These are phyloP conservation scores for Coriaria nepalensis DNA, from an alignment of 306 rosid species.

Conservation along the genomic window DNA sequence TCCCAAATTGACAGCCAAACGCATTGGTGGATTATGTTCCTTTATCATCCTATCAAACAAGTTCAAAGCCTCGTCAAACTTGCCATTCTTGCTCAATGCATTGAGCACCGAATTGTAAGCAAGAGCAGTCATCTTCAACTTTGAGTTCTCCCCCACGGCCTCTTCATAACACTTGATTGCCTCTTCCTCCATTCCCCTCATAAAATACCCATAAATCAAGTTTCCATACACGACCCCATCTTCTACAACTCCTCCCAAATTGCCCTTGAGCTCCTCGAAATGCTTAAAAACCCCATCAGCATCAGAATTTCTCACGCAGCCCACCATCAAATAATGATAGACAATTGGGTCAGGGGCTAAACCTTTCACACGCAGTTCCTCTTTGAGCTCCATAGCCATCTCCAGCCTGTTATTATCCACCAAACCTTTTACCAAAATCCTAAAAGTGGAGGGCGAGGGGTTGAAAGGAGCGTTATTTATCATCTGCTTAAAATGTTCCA, in stretches of 20 bases:
- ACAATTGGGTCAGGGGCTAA: slow-evolving; percentile 50
- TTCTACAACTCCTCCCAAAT: slow-evolving; percentile 47
- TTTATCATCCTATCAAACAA: slow-evolving; percentile 58
- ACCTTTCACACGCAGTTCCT: slow-evolving; percentile 52
- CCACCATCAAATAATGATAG: slow-evolving; percentile 73
- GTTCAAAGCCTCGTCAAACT: slow-evolving; percentile 55
- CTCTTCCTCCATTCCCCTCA: slow-evolving; percentile 72
- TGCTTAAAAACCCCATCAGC: slow-evolving; percentile 46
- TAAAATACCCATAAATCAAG: slow-evolving; percentile 81
- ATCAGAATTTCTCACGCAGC: slow-evolving; percentile 48
- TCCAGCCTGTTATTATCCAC: slow-evolving; percentile 59
- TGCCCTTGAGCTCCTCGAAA: slow-evolving; percentile 55
- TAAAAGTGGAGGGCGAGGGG: slow-evolving; percentile 67
- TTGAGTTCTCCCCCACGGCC: slow-evolving; percentile 41
- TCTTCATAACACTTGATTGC: slow-evolving; percentile 70
- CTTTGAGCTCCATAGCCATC: slow-evolving; percentile 69
- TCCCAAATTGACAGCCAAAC: slow-evolving; percentile 61
- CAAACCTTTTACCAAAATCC: slow-evolving; percentile 62
- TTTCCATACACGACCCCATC: slow-evolving; percentile 71
- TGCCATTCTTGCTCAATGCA: slow-evolving; percentile 67
- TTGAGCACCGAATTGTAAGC: slow-evolving; percentile 76
- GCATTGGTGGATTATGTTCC: slow-evolving; percentile 49
- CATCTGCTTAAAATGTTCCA: slow-evolving; percentile 80
- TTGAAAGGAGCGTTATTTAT: slow-evolving; percentile 76
- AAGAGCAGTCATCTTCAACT: slow-evolving; percentile 54